phyloP scores from a whole-genome alignment of 257 asterid species.

The Solanum pennellii region DNA sequence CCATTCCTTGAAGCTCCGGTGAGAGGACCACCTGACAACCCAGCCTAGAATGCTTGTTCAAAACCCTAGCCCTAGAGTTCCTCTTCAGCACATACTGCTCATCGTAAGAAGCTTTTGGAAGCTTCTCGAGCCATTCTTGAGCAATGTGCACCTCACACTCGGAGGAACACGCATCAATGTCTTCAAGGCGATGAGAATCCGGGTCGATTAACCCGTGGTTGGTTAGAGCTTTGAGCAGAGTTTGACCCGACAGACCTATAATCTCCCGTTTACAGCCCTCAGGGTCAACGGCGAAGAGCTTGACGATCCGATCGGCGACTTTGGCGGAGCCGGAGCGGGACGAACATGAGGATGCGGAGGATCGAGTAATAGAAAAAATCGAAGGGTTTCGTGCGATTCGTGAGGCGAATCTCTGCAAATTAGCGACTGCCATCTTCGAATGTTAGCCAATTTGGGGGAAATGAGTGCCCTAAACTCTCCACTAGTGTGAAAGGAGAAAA shows the following conservation, averaged over 20 bases:
- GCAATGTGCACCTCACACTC: slow-evolving; percentile 99
- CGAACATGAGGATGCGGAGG: neutral
- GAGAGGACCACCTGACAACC: slow-evolving; percentile 42
- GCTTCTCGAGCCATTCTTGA: slow-evolving; percentile 93
- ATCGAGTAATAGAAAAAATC: slow-evolving; percentile 12
- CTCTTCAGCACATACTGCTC: slow-evolving; percentile 38
- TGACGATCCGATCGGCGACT: slow-evolving; percentile 85
- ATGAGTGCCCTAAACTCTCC: neutral
- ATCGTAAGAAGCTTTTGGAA: slow-evolving; percentile 56
- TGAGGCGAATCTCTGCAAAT: slow-evolving; percentile 23
- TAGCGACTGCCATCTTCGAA: slow-evolving; percentile 20
- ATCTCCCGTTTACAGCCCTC: slow-evolving; percentile 59
- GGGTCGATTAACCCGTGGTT: slow-evolving; percentile 80
- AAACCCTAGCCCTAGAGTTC: slow-evolving; percentile 46
- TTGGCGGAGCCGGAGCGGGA: slow-evolving; percentile 43
- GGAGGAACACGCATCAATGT: slow-evolving; percentile 90
- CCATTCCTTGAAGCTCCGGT: slow-evolving; percentile 40
- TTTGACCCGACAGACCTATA: slow-evolving; percentile 69
- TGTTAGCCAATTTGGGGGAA: neutral
- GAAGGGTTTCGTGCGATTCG: slow-evolving; percentile 20
- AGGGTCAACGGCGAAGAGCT: slow-evolving; percentile 66
- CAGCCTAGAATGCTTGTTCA: slow-evolving; percentile 37
- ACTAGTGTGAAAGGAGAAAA: neutral
- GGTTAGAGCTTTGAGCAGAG: slow-evolving; percentile 69
- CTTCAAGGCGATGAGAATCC: slow-evolving; percentile 88